Base-by-base conservation (phyloP, 345 rosid species). In the Hypericum perforatum region DNA sequence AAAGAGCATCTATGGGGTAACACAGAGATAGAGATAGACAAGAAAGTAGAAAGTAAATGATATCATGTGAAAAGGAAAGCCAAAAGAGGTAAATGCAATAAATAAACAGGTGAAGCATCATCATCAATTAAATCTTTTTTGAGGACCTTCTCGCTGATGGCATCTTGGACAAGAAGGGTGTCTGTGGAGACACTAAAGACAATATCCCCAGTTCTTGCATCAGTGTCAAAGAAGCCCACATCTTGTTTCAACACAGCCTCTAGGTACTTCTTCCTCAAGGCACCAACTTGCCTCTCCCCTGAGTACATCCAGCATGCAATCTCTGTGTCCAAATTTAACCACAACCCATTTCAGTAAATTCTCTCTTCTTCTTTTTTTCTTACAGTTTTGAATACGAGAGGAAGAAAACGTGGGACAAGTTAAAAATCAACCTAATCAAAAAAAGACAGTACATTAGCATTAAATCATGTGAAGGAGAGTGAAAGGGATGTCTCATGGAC, bases 151-250 rank as follows among this genome's bases (percentile, higher is more conserved):
- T 92, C 96, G 52, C 98, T 88, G 60, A 92, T 92, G 78, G 98
- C 98, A 63, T 92, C 98, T 86, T 92, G 98, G 60, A 92, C 96
- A 41, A 92, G 96, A 60, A 92, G 86, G 53, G 98, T 92, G 69
- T 92, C 98, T 8, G 98, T 92, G 15, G 98, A 92, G 65, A 92
- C 94, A 73, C 96, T 83, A 64, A 92, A 92, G 75, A 92, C 98
- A 59, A 92, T 80, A 54, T 92, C 98, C 9, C 96, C 97, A 50
- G 98, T 92, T 78, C 96, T 78, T 15, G 98, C 98, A 76, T 92
- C 98, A 5, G 98, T 92, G 61, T 92, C 98, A 63, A 85, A 92
- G 76, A 88, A 92, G 0, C 97, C 98, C 57, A 92, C 98, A 62
- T 92, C 98, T 76, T 92, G 98, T 63, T 82, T 88, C 70, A 92